These are phyloP conservation scores for Oleoguttula mirabilis DNA, from an alignment of 495 filamentous ascomycete genomes.

Conservation along the genomic window DNA sequence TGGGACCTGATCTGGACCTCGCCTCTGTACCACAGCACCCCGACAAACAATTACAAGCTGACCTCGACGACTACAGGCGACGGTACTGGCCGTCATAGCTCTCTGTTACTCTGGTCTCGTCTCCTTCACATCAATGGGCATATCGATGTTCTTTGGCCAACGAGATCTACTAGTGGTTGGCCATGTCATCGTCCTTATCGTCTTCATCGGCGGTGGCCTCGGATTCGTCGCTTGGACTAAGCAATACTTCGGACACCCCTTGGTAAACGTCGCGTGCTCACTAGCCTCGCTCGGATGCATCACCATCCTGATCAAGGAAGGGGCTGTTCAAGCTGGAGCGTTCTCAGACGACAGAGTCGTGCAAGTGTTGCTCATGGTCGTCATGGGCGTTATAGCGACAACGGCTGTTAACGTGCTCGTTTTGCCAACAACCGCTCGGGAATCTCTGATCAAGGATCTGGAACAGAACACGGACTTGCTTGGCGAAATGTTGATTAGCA, in stretches of 20 bases:
- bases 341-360: constrained; percentile 72
- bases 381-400: constrained; percentile 69
- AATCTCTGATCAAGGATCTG: constrained; percentile 62
- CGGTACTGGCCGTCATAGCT: constrained; percentile 67
- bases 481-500: constrained; percentile 67
- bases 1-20: no score
- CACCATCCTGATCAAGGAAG: constrained; percentile 85
- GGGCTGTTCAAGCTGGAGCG: constrained; percentile 63
- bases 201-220: constrained; percentile 69
- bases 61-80: constrained; percentile 39
- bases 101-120: constrained; percentile 74
- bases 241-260: constrained; percentile 68
- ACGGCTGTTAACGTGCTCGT: constrained; percentile 66
- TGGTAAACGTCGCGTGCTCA: constrained; percentile 85
- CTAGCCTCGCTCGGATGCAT: constrained; percentile 85
- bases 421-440: constrained; percentile 70
- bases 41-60: no score
- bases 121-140: constrained; percentile 74
- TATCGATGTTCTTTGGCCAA: constrained; percentile 62
- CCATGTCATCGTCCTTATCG: constrained; percentile 66
- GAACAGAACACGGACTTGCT: constrained; percentile 63
- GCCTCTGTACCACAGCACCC: no score
- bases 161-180: constrained; percentile 55
- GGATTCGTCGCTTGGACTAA: constrained; percentile 91
- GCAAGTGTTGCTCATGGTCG: constrained; percentile 81